A percentile compares a stretch with the other conserved stretches of the same genome.
Conservation (phyloP, 805 yeast species). For the Metschnikowia kofuensis region DNA sequence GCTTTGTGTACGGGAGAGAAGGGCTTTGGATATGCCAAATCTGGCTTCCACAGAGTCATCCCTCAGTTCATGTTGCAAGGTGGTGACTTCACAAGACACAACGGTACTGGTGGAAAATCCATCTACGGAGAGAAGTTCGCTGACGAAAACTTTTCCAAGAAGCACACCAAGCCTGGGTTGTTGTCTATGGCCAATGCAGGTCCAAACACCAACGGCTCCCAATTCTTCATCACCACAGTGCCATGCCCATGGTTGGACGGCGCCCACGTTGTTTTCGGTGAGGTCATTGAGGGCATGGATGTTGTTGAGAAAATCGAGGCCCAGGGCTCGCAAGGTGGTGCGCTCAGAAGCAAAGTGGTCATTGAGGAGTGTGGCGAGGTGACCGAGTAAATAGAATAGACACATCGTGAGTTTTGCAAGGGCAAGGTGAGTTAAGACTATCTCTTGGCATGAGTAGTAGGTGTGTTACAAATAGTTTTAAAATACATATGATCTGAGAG, state of each 20-base stretch:
- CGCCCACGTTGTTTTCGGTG: conserved; percentile 94
- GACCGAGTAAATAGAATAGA: conserved; percentile 12
- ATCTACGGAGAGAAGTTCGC: conserved; percentile 70
- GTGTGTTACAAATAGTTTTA: no score
- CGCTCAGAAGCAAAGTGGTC: conserved; percentile 18
- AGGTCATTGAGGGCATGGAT: conserved; percentile 85
- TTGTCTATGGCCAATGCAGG: conserved; percentile 83
- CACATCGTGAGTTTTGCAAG: neutral
- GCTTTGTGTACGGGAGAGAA: conserved; percentile 57
- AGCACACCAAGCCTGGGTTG: conserved; percentile 62
- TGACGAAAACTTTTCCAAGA: conserved; percentile 74
- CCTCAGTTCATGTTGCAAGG: conserved; percentile 80
- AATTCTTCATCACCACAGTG: conserved; percentile 92
- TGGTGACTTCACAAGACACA: conserved; percentile 70
- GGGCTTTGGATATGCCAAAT: conserved; percentile 43
- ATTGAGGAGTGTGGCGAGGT: conserved; percentile 29
- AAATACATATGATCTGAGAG: no score
- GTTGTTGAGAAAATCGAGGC: conserved; percentile 70
- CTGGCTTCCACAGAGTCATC: conserved; percentile 77
- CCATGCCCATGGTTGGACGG: conserved; percentile 91
- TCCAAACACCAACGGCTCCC: conserved; percentile 81
- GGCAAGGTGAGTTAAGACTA: neutral
- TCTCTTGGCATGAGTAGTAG: no score
- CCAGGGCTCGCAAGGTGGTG: conserved; percentile 22
- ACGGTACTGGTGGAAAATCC: conserved; percentile 77